Base-by-base conservation (phyloP, 192 early-diverging fungal genomes). In the Gorgonomyces haynaldii region DNA sequence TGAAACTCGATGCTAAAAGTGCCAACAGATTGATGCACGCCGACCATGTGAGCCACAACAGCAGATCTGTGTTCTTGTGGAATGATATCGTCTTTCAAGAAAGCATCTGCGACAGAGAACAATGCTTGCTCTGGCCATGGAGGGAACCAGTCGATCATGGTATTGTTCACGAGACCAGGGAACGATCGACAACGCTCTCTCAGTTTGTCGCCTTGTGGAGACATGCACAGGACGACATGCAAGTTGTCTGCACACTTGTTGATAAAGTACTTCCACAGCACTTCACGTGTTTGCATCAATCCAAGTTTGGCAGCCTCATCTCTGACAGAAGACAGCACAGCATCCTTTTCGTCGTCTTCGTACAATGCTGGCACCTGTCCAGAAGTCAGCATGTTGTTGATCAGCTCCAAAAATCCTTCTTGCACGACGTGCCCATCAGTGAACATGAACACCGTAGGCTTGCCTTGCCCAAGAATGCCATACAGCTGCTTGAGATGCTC, bases 41-140 rank as follows among this genome's bases (percentile, higher is more conserved):
- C 53, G n/a, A 78, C 74, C 74, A 78, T 78, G 45, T 78, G 74
- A 13, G 61, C 42, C 1, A 78, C 71, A 23, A 78, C 60, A 15
- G 56, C 44, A 4, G 59, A 26, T 0, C 74, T 58, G 32, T 69
- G 61, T 31, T 78, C 70, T 5, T 51, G 17, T 8, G 68, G 58
- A 19, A 78, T 60, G 4, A 64, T 39, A 16, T 62, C 62, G 17
- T 73, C 71, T 26, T 63, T 57, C 28, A 78, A 50, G 51, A 78
- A 78, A 4, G 74, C 74, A 34, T 74, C 64, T 2, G 74, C 74
- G 3, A 78, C 74, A 3, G 74, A 70, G 25, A 67, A 74, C 26
- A 78, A 52, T 12, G 74, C 74, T 58, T 78, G 74, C 44, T 78
- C 74, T 24, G 74, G 74, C 74, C 74, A 78, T 15, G 74, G 74